Evolutionary conservation across 148 eudicot species (phyloP).

Genomic region (Silene uniflora): DNA sequence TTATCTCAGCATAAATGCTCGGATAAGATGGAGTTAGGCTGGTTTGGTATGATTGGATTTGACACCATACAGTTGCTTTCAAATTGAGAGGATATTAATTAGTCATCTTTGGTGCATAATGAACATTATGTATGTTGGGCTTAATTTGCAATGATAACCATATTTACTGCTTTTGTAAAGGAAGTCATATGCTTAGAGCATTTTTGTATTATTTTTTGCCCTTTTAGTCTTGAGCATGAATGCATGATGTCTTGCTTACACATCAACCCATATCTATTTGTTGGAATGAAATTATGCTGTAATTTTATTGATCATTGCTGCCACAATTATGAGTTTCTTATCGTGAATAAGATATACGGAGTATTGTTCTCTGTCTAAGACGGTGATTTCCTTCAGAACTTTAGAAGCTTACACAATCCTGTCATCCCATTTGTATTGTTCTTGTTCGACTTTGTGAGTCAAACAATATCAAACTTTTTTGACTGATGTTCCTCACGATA

Average conservation of each 20-base stretch:
- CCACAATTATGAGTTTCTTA: not conserved
- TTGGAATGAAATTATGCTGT: not conserved
- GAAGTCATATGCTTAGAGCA: not conserved
- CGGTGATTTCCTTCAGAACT: not conserved
- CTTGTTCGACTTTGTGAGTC: too few relatives aligned
- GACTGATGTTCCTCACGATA: too few relatives aligned
- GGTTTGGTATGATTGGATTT: not conserved
- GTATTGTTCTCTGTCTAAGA: not conserved
- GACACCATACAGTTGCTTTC: not conserved
- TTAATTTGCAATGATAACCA: not conserved
- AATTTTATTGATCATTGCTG: not conserved
- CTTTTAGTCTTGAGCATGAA: not conserved
- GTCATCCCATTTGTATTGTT: too few relatives aligned
- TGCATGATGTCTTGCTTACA: not conserved
- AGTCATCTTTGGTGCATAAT: not conserved
- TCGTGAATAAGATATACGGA: not conserved
- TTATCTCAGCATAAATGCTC: not conserved
- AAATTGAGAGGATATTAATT: not conserved
- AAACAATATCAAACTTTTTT: too few relatives aligned
- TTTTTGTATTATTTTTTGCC: not conserved
- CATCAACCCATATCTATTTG: not conserved
- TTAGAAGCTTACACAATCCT: not conserved
- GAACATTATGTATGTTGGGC: not conserved
- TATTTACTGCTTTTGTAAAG: not conserved
- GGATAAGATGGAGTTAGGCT: not conserved